Percentiles rank a stretch among this genome's conserved stretches.
Evolutionary conservation across 768 basidiomycete genomes (phyloP).

Genomic region (Lenzites betulinus): DNA sequence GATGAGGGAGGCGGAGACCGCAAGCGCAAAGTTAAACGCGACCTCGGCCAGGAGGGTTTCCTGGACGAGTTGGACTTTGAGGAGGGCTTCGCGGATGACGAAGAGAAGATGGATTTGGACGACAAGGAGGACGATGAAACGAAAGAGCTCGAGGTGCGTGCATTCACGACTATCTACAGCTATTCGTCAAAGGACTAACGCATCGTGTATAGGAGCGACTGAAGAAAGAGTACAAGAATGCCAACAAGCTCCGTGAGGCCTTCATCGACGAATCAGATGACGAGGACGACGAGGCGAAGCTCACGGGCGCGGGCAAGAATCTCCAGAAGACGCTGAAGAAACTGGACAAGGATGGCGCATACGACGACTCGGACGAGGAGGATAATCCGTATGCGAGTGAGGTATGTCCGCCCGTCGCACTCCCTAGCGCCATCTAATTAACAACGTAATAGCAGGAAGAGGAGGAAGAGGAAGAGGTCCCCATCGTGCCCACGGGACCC

Average conservation of each 20-base stretch:
- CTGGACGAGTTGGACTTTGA: constrained; percentile 83
- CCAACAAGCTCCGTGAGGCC: constrained; percentile 73
- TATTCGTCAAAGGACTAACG: not conserved
- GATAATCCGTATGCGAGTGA: constrained; percentile 83
- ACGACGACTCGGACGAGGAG: constrained; percentile 78
- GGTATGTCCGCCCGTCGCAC: constrained; percentile 42
- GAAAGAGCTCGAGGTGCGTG: constrained; percentile 73
- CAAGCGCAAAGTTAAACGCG: constrained; percentile 51
- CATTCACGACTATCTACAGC: no score
- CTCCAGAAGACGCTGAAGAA: constrained; percentile 87
- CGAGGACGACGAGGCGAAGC: constrained; percentile 57
- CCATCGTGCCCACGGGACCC: constrained; percentile 42
- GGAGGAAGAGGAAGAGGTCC: constrained; percentile 71
- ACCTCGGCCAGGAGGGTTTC: constrained; percentile 76
- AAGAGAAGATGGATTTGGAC: constrained; percentile 67
- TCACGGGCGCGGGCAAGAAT: constrained; percentile 71
- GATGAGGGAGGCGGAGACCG: constrained; percentile 43
- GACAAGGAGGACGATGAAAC: constrained; percentile 84
- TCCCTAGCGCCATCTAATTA: constrained; percentile 4
- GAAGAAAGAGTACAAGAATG: constrained; percentile 77
- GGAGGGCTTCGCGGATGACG: constrained; percentile 86
- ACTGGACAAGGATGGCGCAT: constrained; percentile 78
- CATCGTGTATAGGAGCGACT: constrained; percentile 63
- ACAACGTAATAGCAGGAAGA: constrained; percentile 55
- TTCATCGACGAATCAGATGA: constrained; percentile 78